phyloP scores from a whole-genome alignment of 2,329 filamentous ascomycete genomes.

The Alternaria rosae region DNA sequence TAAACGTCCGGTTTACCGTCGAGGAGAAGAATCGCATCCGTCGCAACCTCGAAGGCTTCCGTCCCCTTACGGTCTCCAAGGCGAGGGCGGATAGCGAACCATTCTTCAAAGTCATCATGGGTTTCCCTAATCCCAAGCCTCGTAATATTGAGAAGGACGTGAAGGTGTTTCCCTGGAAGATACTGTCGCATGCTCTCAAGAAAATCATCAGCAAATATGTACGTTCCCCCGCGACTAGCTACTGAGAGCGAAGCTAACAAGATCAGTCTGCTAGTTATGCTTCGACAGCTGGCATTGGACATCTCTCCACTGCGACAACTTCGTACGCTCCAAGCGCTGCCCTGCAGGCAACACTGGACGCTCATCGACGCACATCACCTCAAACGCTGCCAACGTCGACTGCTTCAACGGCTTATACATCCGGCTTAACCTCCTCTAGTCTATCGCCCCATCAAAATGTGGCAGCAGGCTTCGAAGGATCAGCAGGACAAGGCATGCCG shows the following conservation, averaged over 20 bases:
- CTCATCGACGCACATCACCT: slow-evolving; percentile 57
- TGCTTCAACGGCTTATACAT: slow-evolving; percentile 54
- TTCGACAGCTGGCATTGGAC: slow-evolving; percentile 64
- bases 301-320: slow-evolving; percentile 49
- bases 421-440: slow-evolving; percentile 52
- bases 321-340: slow-evolving; percentile 52
- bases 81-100: slow-evolving; percentile 90
- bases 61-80: slow-evolving; percentile 92
- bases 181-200: slow-evolving; percentile 83
- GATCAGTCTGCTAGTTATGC: slow-evolving; percentile 71
- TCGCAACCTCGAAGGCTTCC: slow-evolving; percentile 92
- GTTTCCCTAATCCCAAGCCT: slow-evolving; percentile 91
- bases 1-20: slow-evolving; percentile 86
- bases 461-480: slow-evolving; percentile 50
- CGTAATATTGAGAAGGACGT: slow-evolving; percentile 99
- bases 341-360: slow-evolving; percentile 58
- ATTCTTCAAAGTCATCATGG: slow-evolving; percentile 99
- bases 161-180: slow-evolving; percentile 98
- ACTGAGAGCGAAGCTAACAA: slow-evolving; percentile 46
- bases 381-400: slow-evolving; percentile 57
- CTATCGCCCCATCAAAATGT: slow-evolving; percentile 55
- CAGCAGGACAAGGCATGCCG: slow-evolving; percentile 47
- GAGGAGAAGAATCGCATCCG: slow-evolving; percentile 99
- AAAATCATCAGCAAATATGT: slow-evolving; percentile 99
- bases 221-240: slow-evolving; percentile 48